Conservation (phyloP, 2,329 filamentous ascomycete species). For the Thermothelomyces thermophilus region DNA sequence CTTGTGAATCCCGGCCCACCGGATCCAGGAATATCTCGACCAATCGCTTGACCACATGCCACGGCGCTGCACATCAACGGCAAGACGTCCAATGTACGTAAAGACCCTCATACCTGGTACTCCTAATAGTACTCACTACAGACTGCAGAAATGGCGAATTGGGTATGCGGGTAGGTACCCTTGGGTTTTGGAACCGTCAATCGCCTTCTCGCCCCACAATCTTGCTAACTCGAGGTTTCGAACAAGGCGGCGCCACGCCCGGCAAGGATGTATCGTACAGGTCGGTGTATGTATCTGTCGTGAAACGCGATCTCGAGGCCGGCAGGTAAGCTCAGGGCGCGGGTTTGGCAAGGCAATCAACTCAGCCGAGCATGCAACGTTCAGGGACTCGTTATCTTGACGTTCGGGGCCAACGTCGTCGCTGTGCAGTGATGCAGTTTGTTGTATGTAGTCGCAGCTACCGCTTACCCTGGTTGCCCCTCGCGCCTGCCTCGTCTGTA, state of each 20-base stretch:
- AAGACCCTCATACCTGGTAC: too few species aligned
- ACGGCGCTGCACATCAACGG: constrained; percentile 1
- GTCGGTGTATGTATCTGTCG: background rate
- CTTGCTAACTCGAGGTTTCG: too few species aligned
- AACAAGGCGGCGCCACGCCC: too few species aligned
- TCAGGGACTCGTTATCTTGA: background rate
- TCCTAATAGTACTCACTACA: too few species aligned
- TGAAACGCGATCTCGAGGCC: constrained; percentile 9
- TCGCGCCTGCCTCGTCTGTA: background rate
- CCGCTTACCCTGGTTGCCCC: constrained; percentile 1
- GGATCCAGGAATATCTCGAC: constrained; percentile 21
- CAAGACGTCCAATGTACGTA: constrained; percentile 4
- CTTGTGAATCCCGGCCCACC: constrained; percentile 6
- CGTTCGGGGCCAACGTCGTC: background rate
- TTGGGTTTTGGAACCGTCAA: too few species aligned
- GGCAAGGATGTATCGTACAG: too few species aligned
- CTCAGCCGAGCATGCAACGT: background rate
- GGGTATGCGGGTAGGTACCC: too few species aligned
- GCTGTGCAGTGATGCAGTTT: too few species aligned
- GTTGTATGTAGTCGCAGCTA: background rate
- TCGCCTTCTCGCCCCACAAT: too few species aligned
- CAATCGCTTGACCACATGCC: constrained; percentile 41
- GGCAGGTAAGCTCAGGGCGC: background rate
- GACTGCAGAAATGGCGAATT: too few species aligned
- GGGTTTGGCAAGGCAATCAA: background rate